Percentiles rank a stretch among this genome's conserved stretches.
Evolutionary conservation across 345 rosid genomes (phyloP).

Genomic region (Reutealis trisperma): DNA sequence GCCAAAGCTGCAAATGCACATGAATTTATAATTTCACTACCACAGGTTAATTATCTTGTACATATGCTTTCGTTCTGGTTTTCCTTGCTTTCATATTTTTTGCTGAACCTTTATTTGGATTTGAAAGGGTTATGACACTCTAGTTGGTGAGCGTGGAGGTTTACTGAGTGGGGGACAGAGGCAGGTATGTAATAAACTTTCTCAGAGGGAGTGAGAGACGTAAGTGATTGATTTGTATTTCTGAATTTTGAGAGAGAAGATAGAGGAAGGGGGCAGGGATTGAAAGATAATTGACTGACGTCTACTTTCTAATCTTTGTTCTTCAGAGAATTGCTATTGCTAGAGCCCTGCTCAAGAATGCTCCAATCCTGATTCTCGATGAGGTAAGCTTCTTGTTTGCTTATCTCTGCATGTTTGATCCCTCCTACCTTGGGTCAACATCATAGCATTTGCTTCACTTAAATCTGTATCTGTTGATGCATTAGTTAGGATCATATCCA

Average conservation of each 20-base stretch:
- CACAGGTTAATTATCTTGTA: slow-evolving; percentile 57
- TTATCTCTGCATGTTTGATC: background rate
- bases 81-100: slow-evolving; percentile 12
- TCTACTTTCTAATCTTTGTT: slow-evolving; percentile 14
- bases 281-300: background rate
- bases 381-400: slow-evolving; percentile 52
- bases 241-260: background rate
- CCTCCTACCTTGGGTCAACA: slow-evolving; percentile 3
- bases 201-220: background rate
- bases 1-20: slow-evolving; percentile 98
- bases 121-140: slow-evolving; percentile 84
- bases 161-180: slow-evolving; percentile 95
- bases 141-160: slow-evolving; percentile 93
- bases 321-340: slow-evolving; percentile 92
- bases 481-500: background rate
- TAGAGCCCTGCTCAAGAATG: slow-evolving; percentile 81
- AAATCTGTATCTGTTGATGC: background rate
- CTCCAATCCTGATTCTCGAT: slow-evolving; percentile 81
- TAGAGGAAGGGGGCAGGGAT: slow-evolving; percentile 1
- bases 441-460: background rate
- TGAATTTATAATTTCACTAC: slow-evolving; percentile 88
- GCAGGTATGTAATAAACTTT: slow-evolving; percentile 53
- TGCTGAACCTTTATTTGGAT: slow-evolving; percentile 27
- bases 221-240: background rate
- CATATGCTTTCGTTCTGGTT: slow-evolving; percentile 8